Evolutionary conservation across 306 rosid species (phyloP), one percentile per base, ranked within the genome.

Genomic region (Arachis hypogaea): DNA sequence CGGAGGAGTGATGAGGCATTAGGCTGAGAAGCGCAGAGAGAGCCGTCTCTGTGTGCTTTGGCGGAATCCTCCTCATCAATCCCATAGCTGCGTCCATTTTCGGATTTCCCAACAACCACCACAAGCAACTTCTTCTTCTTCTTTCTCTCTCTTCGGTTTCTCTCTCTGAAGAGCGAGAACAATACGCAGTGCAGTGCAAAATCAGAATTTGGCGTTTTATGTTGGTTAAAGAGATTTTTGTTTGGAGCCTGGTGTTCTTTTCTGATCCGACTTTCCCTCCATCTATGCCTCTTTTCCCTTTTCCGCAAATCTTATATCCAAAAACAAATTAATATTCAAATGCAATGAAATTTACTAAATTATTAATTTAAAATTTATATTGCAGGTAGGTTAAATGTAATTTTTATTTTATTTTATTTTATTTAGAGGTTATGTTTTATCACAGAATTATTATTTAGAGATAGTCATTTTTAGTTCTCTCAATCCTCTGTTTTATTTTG

Each of bases 1-100:
- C 96, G 80, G 98, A 84, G 57, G 97, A 94, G 78, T 91, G 89
- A 36, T 88, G 88, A 7, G 98, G 98, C 71, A 94, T 76, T 33
- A 94, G 97, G 61, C 88, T 84, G 70, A 94, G 95, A 81, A 89
- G 98, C 12, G 98, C 97, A 3, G 98, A 91, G 58, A 91, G 97
- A 60, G 96, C 93, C 0, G 97, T 85, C 52, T 94, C 96, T n/a
- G 87, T 88, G 84, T 86, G 96, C 79, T 85, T 91, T 3, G 98
- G 97, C 12, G 97, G 97, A 65, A 91, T 85, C 83, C 98, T 70
- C 51, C 98, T 72, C 98, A 91, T 88, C 93, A 91, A 82, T 78
- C 96, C 97, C 96, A 94, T 88, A 29, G 97, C 98, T 63, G 96
- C 98, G 63, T 94, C 96, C 98, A 94, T 94, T 94, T 55, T 51